These are phyloP conservation scores for Aphanomyces stellatus DNA, from an alignment of 352 stramenopile genomes.

Conservation along the genomic window DNA sequence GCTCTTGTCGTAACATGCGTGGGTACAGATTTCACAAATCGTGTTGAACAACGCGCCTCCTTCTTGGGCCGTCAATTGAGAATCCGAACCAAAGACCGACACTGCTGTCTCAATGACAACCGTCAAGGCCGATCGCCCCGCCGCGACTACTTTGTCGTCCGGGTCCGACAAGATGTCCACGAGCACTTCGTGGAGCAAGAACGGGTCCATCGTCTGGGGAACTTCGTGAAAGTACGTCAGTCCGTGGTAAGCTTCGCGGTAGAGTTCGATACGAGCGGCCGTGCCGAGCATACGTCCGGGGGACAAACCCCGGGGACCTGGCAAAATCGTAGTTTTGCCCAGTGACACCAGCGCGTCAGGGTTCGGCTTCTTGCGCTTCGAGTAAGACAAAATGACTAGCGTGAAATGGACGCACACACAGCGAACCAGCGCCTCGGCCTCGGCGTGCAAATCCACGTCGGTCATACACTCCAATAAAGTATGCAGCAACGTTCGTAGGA, in stretches of 20 bases:
- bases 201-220: slow-evolving; percentile 44
- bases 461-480: slow-evolving; percentile 66
- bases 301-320: slow-evolving; percentile 67
- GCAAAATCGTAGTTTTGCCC: slow-evolving; percentile 60
- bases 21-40: slow-evolving; percentile 71
- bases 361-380: slow-evolving; percentile 44
- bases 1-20: slow-evolving; percentile 80
- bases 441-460: slow-evolving; percentile 57
- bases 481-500: slow-evolving; percentile 43
- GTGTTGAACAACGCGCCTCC: slow-evolving; percentile 63
- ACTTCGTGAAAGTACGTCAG: slow-evolving; percentile 44
- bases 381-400: slow-evolving; percentile 34
- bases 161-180: slow-evolving; percentile 56
- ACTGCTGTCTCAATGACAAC: slow-evolving; percentile 43
- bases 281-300: slow-evolving; percentile 69
- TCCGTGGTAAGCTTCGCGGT: slow-evolving; percentile 66
- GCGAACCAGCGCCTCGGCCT: slow-evolving; percentile 49
- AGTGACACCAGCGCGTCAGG: slow-evolving; percentile 63
- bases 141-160: slow-evolving; percentile 46
- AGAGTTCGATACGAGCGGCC: slow-evolving; percentile 65
- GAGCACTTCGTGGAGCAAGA: slow-evolving; percentile 52
- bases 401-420: slow-evolving; percentile 52
- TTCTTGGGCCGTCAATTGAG: slow-evolving; percentile 32
- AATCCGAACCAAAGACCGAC: slow-evolving; percentile 29
- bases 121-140: slow-evolving; percentile 37